Conservation (phyloP, 768 basidiomycete species). For the Psilocybe tampanensis region DNA sequence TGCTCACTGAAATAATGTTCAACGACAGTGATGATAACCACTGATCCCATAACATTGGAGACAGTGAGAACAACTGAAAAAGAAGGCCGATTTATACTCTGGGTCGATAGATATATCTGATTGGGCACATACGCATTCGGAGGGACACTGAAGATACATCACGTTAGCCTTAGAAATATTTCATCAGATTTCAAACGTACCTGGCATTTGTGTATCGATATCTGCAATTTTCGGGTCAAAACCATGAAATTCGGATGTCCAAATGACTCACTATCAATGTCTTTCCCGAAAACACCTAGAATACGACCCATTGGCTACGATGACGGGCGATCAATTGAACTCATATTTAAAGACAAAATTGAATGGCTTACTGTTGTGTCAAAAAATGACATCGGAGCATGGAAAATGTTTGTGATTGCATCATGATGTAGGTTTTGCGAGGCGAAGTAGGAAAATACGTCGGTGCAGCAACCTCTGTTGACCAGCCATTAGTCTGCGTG, state of each 20-base stretch:
- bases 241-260: not conserved
- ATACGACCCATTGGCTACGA: conserved; percentile 60
- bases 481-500: not conserved
- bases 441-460: conserved; percentile 58
- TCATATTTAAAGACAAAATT: not conserved
- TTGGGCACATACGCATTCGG: conserved; percentile 50
- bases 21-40: conserved; percentile 58
- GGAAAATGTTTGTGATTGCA: conserved; percentile 58
- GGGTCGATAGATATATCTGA: not conserved
- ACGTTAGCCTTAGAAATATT: not conserved
- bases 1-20: conserved; percentile 64
- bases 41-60: conserved; percentile 50
- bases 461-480: conserved; percentile 52
- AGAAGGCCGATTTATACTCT: not conserved
- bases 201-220: conserved; percentile 62
- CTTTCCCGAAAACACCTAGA: conserved; percentile 64
- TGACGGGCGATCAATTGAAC: not conserved
- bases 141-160: conserved; percentile 45
- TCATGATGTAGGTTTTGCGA: conserved; percentile 64
- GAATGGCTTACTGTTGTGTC: conserved; percentile 56
- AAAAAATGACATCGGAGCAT: conserved; percentile 79
- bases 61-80: conserved; percentile 50
- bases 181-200: conserved; percentile 30
- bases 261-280: conserved; percentile 54
- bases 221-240: conserved; percentile 30